Evolutionary conservation across 306 rosid species (phyloP).

Genomic region (Morella rubra): DNA sequence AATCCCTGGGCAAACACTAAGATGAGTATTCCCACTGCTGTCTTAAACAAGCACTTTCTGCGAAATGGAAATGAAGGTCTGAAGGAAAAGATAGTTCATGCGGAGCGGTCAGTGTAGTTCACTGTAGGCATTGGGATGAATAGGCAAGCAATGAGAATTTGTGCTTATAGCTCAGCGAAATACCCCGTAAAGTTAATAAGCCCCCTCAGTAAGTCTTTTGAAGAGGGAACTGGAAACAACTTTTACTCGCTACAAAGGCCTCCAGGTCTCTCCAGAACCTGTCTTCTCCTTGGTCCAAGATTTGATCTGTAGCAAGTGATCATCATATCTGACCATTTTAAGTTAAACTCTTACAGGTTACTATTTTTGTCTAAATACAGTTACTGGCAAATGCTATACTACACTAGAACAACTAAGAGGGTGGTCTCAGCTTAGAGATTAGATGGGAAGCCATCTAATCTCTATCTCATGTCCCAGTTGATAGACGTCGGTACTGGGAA

Average conservation of each 20-base stretch:
- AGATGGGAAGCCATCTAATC: background rate
- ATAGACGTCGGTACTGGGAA: background rate
- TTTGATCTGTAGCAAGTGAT: no score
- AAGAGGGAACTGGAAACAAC: no score
- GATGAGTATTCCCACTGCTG: background rate
- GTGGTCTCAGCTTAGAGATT: background rate
- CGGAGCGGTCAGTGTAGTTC: background rate
- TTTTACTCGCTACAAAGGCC: no score
- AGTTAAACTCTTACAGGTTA: background rate
- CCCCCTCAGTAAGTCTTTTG: no score
- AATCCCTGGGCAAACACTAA: background rate
- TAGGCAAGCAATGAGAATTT: no score
- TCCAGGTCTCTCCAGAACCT: no score
- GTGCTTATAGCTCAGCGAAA: background rate
- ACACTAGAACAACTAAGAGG: background rate
- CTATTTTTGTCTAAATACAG: background rate
- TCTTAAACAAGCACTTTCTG: background rate
- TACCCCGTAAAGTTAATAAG: no score
- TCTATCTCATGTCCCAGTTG: background rate
- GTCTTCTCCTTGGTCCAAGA: no score
- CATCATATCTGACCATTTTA: background rate
- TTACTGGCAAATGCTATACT: background rate
- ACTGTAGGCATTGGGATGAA: background rate
- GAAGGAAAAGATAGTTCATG: background rate
- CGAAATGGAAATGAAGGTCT: background rate